Conservation (phyloP, 768 basidiomycete genomes). For the Neoboletus magnificus region DNA sequence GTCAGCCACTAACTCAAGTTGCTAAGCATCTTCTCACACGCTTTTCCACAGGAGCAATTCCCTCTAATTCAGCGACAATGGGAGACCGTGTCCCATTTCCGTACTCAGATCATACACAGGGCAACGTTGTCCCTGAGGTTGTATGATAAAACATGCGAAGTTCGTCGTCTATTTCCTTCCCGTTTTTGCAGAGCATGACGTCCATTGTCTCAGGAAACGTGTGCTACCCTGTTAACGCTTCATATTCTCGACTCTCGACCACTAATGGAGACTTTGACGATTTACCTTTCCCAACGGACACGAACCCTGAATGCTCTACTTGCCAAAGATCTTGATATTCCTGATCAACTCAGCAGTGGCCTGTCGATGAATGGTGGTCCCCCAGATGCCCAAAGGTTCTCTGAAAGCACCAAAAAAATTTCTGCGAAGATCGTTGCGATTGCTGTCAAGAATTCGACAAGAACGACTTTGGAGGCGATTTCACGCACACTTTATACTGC, state of each 20-base stretch:
- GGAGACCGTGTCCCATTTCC: slow-evolving; percentile 85
- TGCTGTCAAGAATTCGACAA: slow-evolving; percentile 53
- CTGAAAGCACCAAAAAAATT: slow-evolving; percentile 1
- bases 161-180: slow-evolving; percentile 32
- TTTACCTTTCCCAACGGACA: slow-evolving; percentile 69
- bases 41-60: slow-evolving; percentile 63
- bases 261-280: slow-evolving; percentile 63
- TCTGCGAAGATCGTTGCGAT: slow-evolving; percentile 38
- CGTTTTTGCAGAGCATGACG: not conserved
- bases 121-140: slow-evolving; percentile 82
- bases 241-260: slow-evolving; percentile 89
- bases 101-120: slow-evolving; percentile 83
- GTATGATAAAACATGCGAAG: slow-evolving; percentile 48
- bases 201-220: slow-evolving; percentile 50
- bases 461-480: slow-evolving; percentile 51
- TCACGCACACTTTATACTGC: slow-evolving; percentile 56
- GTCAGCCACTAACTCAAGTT: slow-evolving; percentile 37
- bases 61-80: slow-evolving; percentile 90
- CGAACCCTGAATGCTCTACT: slow-evolving; percentile 51
- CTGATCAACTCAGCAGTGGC: slow-evolving; percentile 31
- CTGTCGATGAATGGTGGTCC: slow-evolving; percentile 37
- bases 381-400: slow-evolving; percentile 14
- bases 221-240: slow-evolving; percentile 76
- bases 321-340: slow-evolving; percentile 28
- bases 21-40: not conserved